A percentile compares a stretch with the other conserved stretches of the same genome.
Conservation (phyloP, 345 rosid genomes). For the Populus davidiana region DNA sequence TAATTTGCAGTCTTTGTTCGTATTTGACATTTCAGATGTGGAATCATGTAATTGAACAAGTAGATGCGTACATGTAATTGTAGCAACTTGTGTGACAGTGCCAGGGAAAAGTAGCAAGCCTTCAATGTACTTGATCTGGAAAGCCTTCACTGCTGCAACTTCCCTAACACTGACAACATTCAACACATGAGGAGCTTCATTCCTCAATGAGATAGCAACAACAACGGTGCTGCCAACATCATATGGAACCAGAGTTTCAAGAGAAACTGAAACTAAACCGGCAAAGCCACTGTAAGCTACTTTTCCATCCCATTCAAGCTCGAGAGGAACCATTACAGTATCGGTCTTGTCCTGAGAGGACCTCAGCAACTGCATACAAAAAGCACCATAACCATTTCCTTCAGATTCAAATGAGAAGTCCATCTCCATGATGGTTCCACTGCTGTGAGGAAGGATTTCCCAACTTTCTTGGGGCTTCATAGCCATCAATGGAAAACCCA, state of each 20-base stretch:
- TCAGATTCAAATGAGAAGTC: slow-evolving; percentile 48
- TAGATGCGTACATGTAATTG: slow-evolving; percentile 35
- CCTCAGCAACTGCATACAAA: slow-evolving; percentile 51
- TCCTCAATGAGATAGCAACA: slow-evolving; percentile 51
- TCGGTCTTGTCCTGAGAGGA: slow-evolving; percentile 44
- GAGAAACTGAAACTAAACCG: slow-evolving; percentile 28
- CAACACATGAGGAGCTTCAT: slow-evolving; percentile 39
- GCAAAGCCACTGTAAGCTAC: slow-evolving; percentile 20
- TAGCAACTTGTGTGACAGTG: slow-evolving; percentile 49
- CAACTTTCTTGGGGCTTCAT: slow-evolving; percentile 48
- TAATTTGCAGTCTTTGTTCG: slow-evolving; percentile 40
- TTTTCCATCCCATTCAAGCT: slow-evolving; percentile 40
- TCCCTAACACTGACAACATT: slow-evolving; percentile 39
- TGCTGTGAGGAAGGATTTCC: slow-evolving; percentile 45
- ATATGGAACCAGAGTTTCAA: slow-evolving; percentile 38
- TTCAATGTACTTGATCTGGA: slow-evolving; percentile 48
- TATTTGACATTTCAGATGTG: slow-evolving; percentile 24
- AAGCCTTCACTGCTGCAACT: slow-evolving; percentile 36
- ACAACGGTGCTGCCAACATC: slow-evolving; percentile 29
- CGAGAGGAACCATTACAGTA: slow-evolving; percentile 52
- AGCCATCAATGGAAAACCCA: slow-evolving; percentile 44
- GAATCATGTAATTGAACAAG: slow-evolving; percentile 29
- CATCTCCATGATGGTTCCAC: slow-evolving; percentile 46
- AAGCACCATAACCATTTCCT: slow-evolving; percentile 45
- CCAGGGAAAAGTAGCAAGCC: slow-evolving; percentile 65